phyloP scores from a whole-genome alignment of 257 asterid genomes.

The Gynochthodes officinalis region DNA sequence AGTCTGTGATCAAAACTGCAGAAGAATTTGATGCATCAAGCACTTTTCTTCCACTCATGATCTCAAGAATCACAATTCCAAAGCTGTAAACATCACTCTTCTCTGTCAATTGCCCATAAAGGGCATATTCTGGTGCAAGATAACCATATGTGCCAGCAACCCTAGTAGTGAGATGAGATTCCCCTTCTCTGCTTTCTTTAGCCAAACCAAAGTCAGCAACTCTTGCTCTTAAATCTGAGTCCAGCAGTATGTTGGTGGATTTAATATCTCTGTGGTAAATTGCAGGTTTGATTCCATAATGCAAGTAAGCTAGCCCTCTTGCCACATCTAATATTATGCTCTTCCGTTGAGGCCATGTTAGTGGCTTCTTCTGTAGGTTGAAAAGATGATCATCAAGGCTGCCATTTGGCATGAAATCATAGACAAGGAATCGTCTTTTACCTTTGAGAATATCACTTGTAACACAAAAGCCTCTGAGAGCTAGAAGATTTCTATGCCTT shows the following conservation, averaged over 20 bases:
- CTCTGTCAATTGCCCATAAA: no score
- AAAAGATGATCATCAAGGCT: conserved; percentile 49
- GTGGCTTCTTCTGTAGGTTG: background rate
- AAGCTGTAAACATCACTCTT: no score
- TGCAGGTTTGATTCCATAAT: conserved; percentile 54
- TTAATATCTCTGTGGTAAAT: conserved; percentile 58
- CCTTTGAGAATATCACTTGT: conserved; percentile 43
- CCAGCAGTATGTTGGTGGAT: conserved; percentile 56
- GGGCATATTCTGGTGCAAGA: no score
- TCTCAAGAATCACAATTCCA: conserved; percentile 50
- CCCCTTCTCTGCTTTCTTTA: conserved; percentile 51
- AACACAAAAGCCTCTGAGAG: conserved; percentile 50
- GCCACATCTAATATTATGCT: conserved; percentile 58
- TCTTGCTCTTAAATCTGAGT: conserved; percentile 44
- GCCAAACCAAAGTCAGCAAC: conserved; percentile 65
- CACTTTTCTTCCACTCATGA: conserved; percentile 53
- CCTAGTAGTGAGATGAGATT: conserved; percentile 53
- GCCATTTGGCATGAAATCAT: conserved; percentile 55
- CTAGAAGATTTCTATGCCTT: conserved; percentile 56
- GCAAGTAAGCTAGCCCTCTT: conserved; percentile 58
- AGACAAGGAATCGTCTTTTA: conserved; percentile 44
- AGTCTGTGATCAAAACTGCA: conserved; percentile 45
- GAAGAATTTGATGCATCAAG: conserved; percentile 38
- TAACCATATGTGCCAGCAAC: conserved; percentile 70
- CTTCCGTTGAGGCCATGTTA: conserved; percentile 64